Percentiles rank a stretch among this genome's conserved stretches.
phyloP scores from a whole-genome alignment of 148 eudicot species.

The Suaeda aralocaspica region DNA sequence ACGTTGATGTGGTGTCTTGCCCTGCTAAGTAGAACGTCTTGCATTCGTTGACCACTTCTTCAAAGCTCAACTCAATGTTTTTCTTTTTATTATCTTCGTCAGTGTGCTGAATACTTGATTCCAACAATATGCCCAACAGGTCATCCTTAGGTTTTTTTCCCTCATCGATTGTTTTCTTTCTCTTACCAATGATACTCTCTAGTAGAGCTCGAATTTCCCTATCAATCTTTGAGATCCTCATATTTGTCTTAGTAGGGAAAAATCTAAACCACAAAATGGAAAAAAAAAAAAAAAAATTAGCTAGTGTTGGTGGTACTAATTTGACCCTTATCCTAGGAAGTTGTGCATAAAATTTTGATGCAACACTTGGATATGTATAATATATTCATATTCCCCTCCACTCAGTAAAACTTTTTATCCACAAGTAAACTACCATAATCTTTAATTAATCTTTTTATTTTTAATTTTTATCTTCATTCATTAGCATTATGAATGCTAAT shows the following conservation, averaged over 20 bases:
- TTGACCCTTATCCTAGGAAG: background rate
- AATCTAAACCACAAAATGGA: constrained; percentile 12
- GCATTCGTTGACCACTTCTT: constrained; percentile 37
- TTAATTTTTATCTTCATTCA: too few relatives aligned
- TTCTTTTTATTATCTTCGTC: background rate
- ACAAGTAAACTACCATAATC: too few relatives aligned
- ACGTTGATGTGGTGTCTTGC: constrained; percentile 33
- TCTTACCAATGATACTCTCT: constrained; percentile 22
- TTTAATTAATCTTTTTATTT: too few relatives aligned
- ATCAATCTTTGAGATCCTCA: constrained; percentile 17
- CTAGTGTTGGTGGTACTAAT: too few relatives aligned
- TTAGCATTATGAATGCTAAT: too few relatives aligned
- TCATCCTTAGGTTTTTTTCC: constrained; percentile 25
- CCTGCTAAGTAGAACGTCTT: constrained; percentile 42
- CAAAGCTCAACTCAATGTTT: constrained; percentile 7
- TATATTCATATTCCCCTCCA: too few relatives aligned
- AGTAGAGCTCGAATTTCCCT: constrained; percentile 15
- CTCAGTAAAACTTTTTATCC: too few relatives aligned
- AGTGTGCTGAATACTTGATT: constrained; percentile 4
- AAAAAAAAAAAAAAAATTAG: background rate
- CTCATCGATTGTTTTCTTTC: constrained; percentile 21
- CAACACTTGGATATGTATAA: too few relatives aligned
- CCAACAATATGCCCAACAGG: constrained; percentile 25
- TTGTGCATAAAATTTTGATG: too few relatives aligned
- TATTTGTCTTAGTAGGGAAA: constrained; percentile 29